Conservation (phyloP, 2,329 filamentous ascomycete genomes). For the Trichoderma hamatum region DNA sequence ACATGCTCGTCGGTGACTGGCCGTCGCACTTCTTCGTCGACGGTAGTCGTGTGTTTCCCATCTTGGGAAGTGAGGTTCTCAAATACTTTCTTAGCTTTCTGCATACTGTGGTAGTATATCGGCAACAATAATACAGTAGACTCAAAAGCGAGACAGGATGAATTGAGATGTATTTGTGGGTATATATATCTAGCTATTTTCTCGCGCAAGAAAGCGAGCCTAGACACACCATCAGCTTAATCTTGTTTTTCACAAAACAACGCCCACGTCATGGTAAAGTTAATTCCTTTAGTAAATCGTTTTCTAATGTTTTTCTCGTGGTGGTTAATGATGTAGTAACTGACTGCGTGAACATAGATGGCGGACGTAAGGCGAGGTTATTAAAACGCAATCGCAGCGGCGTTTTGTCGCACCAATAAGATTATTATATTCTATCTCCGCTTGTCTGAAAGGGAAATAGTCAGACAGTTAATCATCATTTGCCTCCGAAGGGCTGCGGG, state of each 20-base stretch:
- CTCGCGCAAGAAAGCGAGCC: neutral
- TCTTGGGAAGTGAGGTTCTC: conserved; percentile 61
- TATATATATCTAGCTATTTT: neutral
- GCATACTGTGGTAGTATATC: conserved; percentile 50
- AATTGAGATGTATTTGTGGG: neutral
- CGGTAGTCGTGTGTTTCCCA: conserved; percentile 70
- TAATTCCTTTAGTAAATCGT: neutral
- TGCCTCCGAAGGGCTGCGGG: neutral
- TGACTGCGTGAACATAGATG: neutral
- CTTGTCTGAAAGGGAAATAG: neutral
- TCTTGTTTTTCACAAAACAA: neutral
- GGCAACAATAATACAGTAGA: neutral
- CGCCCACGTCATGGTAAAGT: neutral
- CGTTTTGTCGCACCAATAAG: neutral
- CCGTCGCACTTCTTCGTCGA: conserved; percentile 66
- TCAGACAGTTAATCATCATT: neutral
- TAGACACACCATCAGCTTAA: neutral
- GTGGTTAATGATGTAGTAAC: neutral
- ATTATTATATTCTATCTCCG: neutral
- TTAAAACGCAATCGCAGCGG: neutral
- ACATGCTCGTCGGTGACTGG: conserved; percentile 64
- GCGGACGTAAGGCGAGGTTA: neutral
- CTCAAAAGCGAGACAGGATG: neutral
- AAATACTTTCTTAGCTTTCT: conserved; percentile 66
- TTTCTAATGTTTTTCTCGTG: neutral